A percentile compares a stretch with the other conserved stretches of the same genome.
phyloP scores from a whole-genome alignment of 2,329 filamentous ascomycete genomes.

The Venturia aucupariae region DNA sequence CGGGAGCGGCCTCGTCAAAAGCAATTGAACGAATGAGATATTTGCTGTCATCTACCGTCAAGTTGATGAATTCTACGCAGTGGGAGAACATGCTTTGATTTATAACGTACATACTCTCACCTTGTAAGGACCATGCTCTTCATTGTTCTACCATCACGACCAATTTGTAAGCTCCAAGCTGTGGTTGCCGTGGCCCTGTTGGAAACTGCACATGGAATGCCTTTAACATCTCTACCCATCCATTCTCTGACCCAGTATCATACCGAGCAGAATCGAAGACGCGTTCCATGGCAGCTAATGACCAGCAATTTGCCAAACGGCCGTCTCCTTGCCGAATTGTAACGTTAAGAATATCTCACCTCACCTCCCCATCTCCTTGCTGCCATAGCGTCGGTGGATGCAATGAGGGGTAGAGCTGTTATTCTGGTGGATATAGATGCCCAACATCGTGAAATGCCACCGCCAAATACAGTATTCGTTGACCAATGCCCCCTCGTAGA shows the following conservation, averaged over 20 bases:
- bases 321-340: neutral
- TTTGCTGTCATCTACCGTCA: neutral
- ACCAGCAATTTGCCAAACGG: neutral
- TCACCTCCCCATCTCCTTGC: neutral
- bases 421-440: neutral
- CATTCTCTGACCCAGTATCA: too few species aligned
- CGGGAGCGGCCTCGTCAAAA: too few species aligned
- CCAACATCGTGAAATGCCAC: neutral
- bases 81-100: neutral
- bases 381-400: neutral
- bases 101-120: neutral
- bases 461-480: neutral
- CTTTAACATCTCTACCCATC: neutral
- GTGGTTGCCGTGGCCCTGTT: too few species aligned
- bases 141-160: neutral
- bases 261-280: neutral
- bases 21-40: neutral
- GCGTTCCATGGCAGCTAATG: neutral
- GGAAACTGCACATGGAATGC: neutral
- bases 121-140: neutral
- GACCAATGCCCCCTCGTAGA: neutral
- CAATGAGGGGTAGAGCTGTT: neutral
- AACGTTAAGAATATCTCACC: neutral
- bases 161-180: neutral
- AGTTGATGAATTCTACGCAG: neutral